A percentile compares a stretch with the other conserved stretches of the same genome.
These are phyloP conservation scores for Erythrophleum fordii DNA, from an alignment of 306 rosid species.

Conservation along the genomic window DNA sequence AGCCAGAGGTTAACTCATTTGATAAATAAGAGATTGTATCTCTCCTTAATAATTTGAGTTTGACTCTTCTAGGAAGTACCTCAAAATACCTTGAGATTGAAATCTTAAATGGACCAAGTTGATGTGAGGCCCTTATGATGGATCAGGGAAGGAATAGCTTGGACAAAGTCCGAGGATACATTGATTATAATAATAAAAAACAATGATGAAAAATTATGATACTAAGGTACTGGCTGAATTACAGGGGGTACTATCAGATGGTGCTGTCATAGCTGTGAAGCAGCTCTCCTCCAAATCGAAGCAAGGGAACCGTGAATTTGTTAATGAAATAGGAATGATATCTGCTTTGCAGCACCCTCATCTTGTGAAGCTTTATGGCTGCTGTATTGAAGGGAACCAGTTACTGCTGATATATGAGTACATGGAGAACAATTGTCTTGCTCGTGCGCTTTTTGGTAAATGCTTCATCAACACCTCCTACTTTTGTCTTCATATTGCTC, in stretches of 20 bases:
- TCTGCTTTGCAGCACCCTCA: slow-evolving; percentile 87
- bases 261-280: slow-evolving; percentile 74
- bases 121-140: no score
- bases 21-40: no score
- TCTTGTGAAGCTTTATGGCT: slow-evolving; percentile 80
- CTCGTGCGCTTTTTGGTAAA: slow-evolving; percentile 80
- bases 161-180: neutral
- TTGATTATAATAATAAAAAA: neutral
- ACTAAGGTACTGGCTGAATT: neutral
- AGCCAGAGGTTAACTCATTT: no score
- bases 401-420: slow-evolving; percentile 77
- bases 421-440: slow-evolving; percentile 85
- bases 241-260: slow-evolving; percentile 71
- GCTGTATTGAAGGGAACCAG: slow-evolving; percentile 85
- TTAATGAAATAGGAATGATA: slow-evolving; percentile 84
- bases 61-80: no score
- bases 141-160: no score
- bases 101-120: no score
- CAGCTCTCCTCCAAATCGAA: slow-evolving; percentile 81
- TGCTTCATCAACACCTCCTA: neutral
- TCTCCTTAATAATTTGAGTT: no score
- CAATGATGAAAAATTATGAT: neutral
- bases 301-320: slow-evolving; percentile 87
- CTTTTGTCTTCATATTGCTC: neutral
- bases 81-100: no score